Percentiles rank a stretch among this genome's conserved stretches.
phyloP scores from a whole-genome alignment of 139 green algal species.

The Micractinium sp. region DNA sequence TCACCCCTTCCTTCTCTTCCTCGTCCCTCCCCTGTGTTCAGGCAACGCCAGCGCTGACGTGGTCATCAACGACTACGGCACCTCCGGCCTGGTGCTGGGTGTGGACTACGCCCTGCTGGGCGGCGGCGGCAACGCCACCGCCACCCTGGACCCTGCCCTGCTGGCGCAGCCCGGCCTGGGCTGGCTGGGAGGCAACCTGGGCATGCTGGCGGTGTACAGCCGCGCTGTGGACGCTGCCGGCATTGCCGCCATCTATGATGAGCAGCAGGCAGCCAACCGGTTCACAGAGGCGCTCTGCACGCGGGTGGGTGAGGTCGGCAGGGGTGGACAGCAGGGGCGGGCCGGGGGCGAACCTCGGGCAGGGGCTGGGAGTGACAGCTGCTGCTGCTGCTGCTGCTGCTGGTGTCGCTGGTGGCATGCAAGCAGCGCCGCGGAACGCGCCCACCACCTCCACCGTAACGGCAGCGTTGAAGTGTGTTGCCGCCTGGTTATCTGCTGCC shows the following conservation, averaged over 20 bases:
- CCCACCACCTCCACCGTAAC: background rate
- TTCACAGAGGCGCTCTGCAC: constrained; percentile 1
- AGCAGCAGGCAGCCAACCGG: background rate
- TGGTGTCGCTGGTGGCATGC: too few relatives aligned
- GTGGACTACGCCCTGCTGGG: background rate
- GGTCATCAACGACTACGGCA: constrained; percentile 3
- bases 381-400: background rate
- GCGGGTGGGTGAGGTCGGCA: background rate
- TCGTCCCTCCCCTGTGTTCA: too few relatives aligned
- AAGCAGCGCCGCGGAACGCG: too few relatives aligned
- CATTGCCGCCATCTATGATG: background rate
- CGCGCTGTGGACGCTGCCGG: background rate
- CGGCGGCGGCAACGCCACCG: background rate
- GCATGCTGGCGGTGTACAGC: constrained; percentile 2
- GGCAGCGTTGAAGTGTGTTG: too few relatives aligned
- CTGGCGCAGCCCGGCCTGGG: background rate
- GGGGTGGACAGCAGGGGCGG: background rate
- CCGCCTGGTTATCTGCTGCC: too few relatives aligned
- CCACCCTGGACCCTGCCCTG: background rate
- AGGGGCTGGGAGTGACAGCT: background rate
- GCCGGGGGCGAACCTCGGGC: background rate
- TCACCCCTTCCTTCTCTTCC: background rate
- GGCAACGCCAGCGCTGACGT: background rate
- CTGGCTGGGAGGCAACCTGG: constrained; percentile 1
- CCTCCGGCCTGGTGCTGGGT: background rate